Evolutionary conservation across 768 basidiomycete species (phyloP), one percentile per base, ranked within the genome.

Genomic region (Agaricus bisporus): DNA sequence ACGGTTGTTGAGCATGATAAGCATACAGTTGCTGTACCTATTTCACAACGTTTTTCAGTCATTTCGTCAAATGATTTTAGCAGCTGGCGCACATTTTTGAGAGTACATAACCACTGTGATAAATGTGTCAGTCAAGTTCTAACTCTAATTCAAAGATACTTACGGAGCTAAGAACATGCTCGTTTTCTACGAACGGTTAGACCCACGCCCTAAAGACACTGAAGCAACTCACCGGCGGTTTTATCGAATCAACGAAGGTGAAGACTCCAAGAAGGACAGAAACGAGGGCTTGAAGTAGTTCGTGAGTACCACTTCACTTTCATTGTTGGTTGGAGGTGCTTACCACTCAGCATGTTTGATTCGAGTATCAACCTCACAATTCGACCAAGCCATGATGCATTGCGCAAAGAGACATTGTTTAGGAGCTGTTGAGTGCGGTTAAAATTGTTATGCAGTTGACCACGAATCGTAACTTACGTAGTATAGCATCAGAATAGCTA

Each of bases 101-200:
- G 4, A 45, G 29, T 7, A 54, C 45, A 41, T 54, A 54, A 32
- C 52, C 37, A 20, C 45, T 29, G 14, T 12, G 11, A 45, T 26
- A n/a, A n/a, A 18, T 9, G 3, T 7, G 15, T 32, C 4, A 48
- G 46, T 18, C 12, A 18, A 29, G 8, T 18, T 36, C 8, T 14
- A 5, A 17, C 18, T 15, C 17, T 7, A 6, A 36, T 2, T 8
- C 29, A 20, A 17, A 32, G 11, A 29, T 48, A 48, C 47, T 42
- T 20, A 54, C 52, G 52, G 52, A 29, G 52, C 52, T 3, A 54
- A 38, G 52, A 54, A 54, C 17, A 28, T 39, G 26, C 25, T 47
- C 28, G 44, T 45, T 39, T 47, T 38, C 52, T 54, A 41, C 29
- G 14, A 2, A 3, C 12, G 3, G 1, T 14, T 25, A 32, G 32